These are phyloP conservation scores for Pythium chondricola DNA, from an alignment of 352 stramenopile genomes.

Conservation along the genomic window DNA sequence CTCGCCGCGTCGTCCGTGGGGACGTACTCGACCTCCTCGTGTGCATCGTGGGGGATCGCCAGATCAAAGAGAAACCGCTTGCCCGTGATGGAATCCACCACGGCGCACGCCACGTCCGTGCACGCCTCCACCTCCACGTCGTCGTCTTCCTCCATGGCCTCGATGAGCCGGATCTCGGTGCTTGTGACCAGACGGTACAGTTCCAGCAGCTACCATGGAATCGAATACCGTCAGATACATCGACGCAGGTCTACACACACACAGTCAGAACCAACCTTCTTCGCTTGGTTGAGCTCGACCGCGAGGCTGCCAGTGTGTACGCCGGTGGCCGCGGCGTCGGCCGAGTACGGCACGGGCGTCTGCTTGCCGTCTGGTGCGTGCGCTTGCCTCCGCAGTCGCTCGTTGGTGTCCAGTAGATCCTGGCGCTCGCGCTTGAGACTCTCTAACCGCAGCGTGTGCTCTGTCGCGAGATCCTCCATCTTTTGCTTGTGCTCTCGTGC, in stretches of 20 bases:
- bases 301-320: constrained; percentile 24
- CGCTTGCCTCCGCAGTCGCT: constrained; percentile 13
- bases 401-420: constrained; percentile 9
- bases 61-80: constrained; percentile 76
- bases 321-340: constrained; percentile 2
- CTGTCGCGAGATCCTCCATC: constrained; percentile 39
- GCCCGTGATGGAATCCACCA: constrained; percentile 55
- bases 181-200: constrained; percentile 74
- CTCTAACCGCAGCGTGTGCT: constrained; percentile 31
- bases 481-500: constrained; percentile 35
- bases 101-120: constrained; percentile 62
- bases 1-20: constrained; percentile 49
- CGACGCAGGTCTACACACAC: neutral
- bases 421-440: constrained; percentile 17
- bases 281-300: constrained; percentile 55
- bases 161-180: constrained; percentile 70
- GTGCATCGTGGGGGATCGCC: constrained; percentile 46
- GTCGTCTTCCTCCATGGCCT: constrained; percentile 41
- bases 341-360: constrained; percentile 7
- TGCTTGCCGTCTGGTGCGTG: neutral
- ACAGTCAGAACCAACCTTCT: constrained; percentile 43
- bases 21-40: constrained; percentile 79
- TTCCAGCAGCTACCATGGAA: constrained; percentile 48
- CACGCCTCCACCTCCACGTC: constrained; percentile 35
- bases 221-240: neutral